Percentiles rank a stretch among this genome's conserved stretches.
Conservation (phyloP, 495 filamentous ascomycete genomes). For the Xylaria flabelliformis region DNA sequence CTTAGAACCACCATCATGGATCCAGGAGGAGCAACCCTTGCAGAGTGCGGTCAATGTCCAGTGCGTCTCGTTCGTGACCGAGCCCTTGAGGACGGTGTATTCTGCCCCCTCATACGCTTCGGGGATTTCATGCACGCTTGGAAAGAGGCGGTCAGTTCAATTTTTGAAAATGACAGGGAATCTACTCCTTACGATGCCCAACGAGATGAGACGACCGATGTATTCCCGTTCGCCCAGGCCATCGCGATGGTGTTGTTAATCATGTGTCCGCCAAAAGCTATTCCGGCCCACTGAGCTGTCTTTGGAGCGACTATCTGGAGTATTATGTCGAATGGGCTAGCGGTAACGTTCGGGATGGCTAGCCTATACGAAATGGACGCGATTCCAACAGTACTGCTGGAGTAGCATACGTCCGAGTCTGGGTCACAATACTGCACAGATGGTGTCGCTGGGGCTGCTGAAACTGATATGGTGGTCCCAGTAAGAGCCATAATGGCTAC, state of each 20-base stretch:
- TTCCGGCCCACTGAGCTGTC: slow-evolving; percentile 46
- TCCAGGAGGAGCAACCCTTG: slow-evolving; percentile 45
- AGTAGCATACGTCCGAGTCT: slow-evolving; percentile 44
- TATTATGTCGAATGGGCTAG: slow-evolving; percentile 44
- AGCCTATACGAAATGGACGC: slow-evolving; percentile 44
- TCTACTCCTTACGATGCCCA: slow-evolving; percentile 28
- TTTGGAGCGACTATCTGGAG: slow-evolving; percentile 48
- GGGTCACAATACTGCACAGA: slow-evolving; percentile 44
- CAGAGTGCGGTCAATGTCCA: slow-evolving; percentile 47
- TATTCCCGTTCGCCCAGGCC: slow-evolving; percentile 43
- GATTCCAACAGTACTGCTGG: slow-evolving; percentile 41
- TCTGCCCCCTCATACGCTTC: slow-evolving; percentile 37
- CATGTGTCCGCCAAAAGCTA: slow-evolving; percentile 51
- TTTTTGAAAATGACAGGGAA: neutral
- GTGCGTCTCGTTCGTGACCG: slow-evolving; percentile 45
- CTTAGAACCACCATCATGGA: slow-evolving; percentile 34
- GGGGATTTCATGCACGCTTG: slow-evolving; percentile 35
- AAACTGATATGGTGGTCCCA: slow-evolving; percentile 25
- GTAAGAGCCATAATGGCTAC: slow-evolving; percentile 35
- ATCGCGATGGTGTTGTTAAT: slow-evolving; percentile 50
- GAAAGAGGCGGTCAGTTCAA: neutral
- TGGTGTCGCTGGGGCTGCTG: slow-evolving; percentile 35
- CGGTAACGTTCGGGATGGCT: slow-evolving; percentile 47
- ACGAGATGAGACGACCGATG: slow-evolving; percentile 40
- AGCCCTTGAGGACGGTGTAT: slow-evolving; percentile 44